These are phyloP conservation scores for Tricholoma bakamatsutake DNA, from an alignment of 768 basidiomycete species.

Conservation along the genomic window DNA sequence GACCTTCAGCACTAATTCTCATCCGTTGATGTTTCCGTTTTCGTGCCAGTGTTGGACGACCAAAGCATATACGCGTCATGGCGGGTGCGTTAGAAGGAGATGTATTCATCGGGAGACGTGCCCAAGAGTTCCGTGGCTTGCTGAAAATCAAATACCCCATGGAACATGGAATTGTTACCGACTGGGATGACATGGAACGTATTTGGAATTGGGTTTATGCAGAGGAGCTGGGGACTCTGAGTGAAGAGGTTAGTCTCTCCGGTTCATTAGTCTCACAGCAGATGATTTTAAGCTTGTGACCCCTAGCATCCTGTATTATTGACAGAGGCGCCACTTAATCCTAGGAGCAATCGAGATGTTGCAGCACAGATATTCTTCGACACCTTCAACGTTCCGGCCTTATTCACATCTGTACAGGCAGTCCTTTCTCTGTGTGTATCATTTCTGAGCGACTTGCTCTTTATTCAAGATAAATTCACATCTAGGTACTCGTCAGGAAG, in stretches of 20 bases:
- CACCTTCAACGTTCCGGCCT: constrained; percentile 97
- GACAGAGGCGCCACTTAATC: constrained; percentile 97
- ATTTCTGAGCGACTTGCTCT: background rate
- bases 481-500: constrained; percentile 94
- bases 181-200: constrained; percentile 99
- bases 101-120: constrained; percentile 90
- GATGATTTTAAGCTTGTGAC: constrained; percentile 12
- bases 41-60: constrained; percentile 76
- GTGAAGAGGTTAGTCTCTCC: constrained; percentile 80
- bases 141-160: constrained; percentile 99
- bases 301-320: constrained; percentile 93
- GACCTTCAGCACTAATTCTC: constrained; percentile 18
- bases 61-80: constrained; percentile 98
- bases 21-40: constrained; percentile 19
- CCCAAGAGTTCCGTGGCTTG: constrained; percentile 93
- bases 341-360: constrained; percentile 90
- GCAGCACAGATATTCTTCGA: constrained; percentile 99
- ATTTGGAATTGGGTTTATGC: constrained; percentile 99
- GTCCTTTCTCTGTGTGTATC: constrained; percentile 83
- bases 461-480: constrained; percentile 7
- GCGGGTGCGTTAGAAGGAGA: constrained; percentile 96
- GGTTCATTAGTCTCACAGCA: constrained; percentile 10
- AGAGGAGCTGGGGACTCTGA: constrained; percentile 90
- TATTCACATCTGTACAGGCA: constrained; percentile 96
- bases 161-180: constrained; percentile 97